Evolutionary conservation across 176 grass and related monocot species (phyloP), one percentile per base, ranked within the genome.

Genomic region (Triticum monococcum): DNA sequence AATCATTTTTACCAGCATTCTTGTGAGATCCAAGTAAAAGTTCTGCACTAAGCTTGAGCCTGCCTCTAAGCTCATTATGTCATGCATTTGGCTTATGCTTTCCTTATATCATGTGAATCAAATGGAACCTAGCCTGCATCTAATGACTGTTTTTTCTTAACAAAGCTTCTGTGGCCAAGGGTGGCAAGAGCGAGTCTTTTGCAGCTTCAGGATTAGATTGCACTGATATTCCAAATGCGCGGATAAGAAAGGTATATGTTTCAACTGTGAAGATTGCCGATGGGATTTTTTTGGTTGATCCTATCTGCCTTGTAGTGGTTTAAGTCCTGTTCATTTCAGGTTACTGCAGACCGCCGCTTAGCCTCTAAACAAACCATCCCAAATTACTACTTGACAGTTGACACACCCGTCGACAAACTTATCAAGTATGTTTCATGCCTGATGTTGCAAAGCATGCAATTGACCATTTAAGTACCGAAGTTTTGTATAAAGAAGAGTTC

Each of bases 341-440:
- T 95, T 89, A 98, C 96, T 1, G 96, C 93, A 6, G 86, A 91
- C 33, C 87, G 93, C 43, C 86, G 95, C 52, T 83, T 98, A 43
- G 81, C 84, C 72, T 98, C 96, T 25, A 98, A 95, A 80, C 89
- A 94, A 67, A 95, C 96, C 38, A 95, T 98, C 73, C 96, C 96
- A 26, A 93, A 98, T 85, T 98, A 98, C 81, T 98, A 98, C 85
- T 86, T 98, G 84, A 93, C 91, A 86, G 91, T 95, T 54, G 93
- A 98, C 43, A 72, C 89, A 31, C 52, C 86, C 76, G 96, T 94
- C 24, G 96, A 98, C 81, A 92, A 95, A 41, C 91, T 98, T 79
- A 89, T 95, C 78, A 89, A 90, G 93, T 98, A 95, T 89, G 83
- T 77, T 92, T 64, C 14, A 24, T 50, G 9, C 61, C 38, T 76